A percentile compares a stretch with the other conserved stretches of the same genome.
Evolutionary conservation across 2,329 filamentous ascomycete species (phyloP).

Genomic region (Emmonsiellopsis sp.): DNA sequence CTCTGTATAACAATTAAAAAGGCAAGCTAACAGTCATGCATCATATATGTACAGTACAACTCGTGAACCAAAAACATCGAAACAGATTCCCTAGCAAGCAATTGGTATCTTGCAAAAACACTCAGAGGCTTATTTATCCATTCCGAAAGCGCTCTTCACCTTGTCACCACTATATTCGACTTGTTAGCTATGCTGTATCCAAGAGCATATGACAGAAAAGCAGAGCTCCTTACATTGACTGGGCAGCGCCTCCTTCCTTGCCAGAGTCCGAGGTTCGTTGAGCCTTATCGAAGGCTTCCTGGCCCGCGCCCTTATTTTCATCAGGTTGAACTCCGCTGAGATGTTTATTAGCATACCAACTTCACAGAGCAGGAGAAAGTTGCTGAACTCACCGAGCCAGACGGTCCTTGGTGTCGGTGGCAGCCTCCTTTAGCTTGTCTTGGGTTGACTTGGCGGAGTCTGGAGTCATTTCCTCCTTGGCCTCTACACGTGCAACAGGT

Average conservation of each 20-base stretch:
- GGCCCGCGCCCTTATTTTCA: constrained; percentile 44
- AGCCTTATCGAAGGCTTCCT: constrained; percentile 44
- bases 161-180: constrained; percentile 29
- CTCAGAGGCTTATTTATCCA: constrained; percentile 16
- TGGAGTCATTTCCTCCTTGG: constrained; percentile 49
- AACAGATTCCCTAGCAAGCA: background rate
- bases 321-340: constrained; percentile 42
- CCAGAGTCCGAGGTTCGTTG: constrained; percentile 38
- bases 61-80: constrained; percentile 3
- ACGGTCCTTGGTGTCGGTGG: constrained; percentile 50
- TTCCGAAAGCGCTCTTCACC: constrained; percentile 35
- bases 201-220: background rate
- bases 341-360: background rate
- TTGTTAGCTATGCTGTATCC: constrained; percentile 2
- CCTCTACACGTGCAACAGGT: constrained; percentile 30
- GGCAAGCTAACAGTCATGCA: background rate
- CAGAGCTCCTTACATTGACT: constrained; percentile 27
- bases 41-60: constrained; percentile 6
- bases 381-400: constrained; percentile 35
- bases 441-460: constrained; percentile 53
- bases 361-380: background rate
- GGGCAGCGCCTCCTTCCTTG: constrained; percentile 27
- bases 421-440: constrained; percentile 48
- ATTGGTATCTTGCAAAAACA: background rate
- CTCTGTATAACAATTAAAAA: background rate